These are phyloP conservation scores for Clonostachys chloroleuca DNA, from an alignment of 2,329 filamentous ascomycete species.

Conservation along the genomic window DNA sequence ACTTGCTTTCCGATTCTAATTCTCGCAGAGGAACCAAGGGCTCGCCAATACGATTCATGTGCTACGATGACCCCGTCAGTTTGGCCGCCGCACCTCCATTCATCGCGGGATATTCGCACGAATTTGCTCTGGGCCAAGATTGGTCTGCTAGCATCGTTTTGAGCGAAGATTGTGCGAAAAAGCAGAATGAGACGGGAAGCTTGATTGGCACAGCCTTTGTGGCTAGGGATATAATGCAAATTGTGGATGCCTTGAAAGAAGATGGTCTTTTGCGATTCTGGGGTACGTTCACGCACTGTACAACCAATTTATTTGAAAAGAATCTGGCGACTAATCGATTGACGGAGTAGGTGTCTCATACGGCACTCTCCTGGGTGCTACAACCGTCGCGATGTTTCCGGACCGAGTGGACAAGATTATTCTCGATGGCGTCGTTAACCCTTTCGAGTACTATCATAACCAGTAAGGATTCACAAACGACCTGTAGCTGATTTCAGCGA, in stretches of 20 bases:
- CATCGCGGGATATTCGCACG: constrained; percentile 8
- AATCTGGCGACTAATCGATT: neutral
- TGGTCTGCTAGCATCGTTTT: constrained; percentile 13
- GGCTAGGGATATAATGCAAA: constrained; percentile 50
- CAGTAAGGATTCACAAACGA: neutral
- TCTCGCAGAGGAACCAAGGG: constrained; percentile 8
- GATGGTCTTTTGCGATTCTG: constrained; percentile 28
- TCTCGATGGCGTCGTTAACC: constrained; percentile 27
- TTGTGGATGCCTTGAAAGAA: constrained; percentile 54
- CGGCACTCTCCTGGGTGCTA: constrained; percentile 30
- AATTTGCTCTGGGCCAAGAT: constrained; percentile 9
- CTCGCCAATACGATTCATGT: too few species aligned
- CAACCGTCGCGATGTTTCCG: constrained; percentile 34
- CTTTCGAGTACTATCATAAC: constrained; percentile 20
- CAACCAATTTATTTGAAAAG: neutral
- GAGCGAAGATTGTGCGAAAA: constrained; percentile 10
- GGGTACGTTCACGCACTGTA: constrained; percentile 12
- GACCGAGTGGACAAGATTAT: constrained; percentile 29
- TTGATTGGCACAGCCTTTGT: constrained; percentile 41
- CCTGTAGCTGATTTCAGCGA: too few species aligned
- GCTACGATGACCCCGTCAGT: too few species aligned
- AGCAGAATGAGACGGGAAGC: constrained; percentile 18
- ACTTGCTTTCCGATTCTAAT: too few species aligned
- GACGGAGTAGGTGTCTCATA: constrained; percentile 27
- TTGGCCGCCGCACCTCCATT: too few species aligned